Conservation (phyloP, 495 filamentous ascomycete genomes). For the Trichoderma erinaceum region DNA sequence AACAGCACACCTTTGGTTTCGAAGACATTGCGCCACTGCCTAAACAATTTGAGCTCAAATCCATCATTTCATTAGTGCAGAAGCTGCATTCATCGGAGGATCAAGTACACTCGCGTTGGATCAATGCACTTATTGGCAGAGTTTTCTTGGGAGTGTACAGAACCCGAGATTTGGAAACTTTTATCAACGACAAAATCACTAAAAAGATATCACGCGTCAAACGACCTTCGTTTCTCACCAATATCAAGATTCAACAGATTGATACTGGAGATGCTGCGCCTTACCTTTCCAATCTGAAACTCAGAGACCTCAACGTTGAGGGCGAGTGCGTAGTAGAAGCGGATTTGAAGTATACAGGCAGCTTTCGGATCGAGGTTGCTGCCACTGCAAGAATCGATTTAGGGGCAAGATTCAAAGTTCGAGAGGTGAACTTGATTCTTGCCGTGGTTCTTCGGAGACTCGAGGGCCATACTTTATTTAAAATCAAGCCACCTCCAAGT, state of each 20-base stretch:
- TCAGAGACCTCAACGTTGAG: constrained; percentile 86
- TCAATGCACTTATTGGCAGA: constrained; percentile 85
- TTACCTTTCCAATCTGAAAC: constrained; percentile 77
- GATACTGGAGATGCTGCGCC: constrained; percentile 84
- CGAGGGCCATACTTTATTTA: constrained; percentile 75
- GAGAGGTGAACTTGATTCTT: constrained; percentile 84
- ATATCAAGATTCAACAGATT: constrained; percentile 71
- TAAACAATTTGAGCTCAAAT: constrained; percentile 71
- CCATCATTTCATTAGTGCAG: constrained; percentile 83
- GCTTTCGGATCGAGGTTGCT: constrained; percentile 81
- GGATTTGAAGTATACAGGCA: constrained; percentile 82
- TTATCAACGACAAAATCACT: constrained; percentile 76
- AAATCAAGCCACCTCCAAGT: constrained; percentile 90
- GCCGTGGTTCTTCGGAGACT: constrained; percentile 80
- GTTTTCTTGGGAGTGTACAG: constrained; percentile 83
- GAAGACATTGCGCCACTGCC: constrained; percentile 57
- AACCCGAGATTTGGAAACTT: constrained; percentile 71
- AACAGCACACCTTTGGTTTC: constrained; percentile 57
- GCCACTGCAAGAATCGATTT: constrained; percentile 87
- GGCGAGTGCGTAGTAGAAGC: constrained; percentile 81
- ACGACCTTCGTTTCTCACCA: constrained; percentile 81
- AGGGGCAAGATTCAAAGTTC: constrained; percentile 77
- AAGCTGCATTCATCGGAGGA: constrained; percentile 88
- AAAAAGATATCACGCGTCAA: constrained; percentile 96
- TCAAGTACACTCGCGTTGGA: constrained; percentile 84